phyloP scores from a whole-genome alignment of 192 early-diverging fungal genomes.

The Umbelopsis ramanniana region DNA sequence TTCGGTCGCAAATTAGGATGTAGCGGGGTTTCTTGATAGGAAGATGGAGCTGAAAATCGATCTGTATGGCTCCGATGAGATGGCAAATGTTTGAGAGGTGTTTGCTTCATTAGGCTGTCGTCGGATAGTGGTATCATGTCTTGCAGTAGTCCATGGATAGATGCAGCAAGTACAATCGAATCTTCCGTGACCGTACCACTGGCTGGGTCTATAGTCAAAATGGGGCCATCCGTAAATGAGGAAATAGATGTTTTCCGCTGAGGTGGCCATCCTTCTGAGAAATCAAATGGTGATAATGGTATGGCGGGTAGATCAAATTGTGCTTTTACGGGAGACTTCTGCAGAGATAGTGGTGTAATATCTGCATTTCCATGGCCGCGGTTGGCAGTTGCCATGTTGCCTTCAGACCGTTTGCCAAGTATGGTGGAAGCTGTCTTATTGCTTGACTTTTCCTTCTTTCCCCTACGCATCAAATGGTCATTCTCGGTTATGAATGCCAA shows the following conservation, averaged over 20 bases:
- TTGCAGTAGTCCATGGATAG: background rate
- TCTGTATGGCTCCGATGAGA: background rate
- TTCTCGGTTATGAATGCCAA: slow-evolving; percentile 16
- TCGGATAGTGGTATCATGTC: background rate
- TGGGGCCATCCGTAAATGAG: background rate
- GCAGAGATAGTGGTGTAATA: background rate
- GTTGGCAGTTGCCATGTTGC: background rate
- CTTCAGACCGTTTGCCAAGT: background rate
- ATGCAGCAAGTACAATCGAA: background rate
- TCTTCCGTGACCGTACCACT: background rate
- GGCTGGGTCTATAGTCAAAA: background rate
- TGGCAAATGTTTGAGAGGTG: background rate
- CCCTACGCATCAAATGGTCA: slow-evolving; percentile 2
- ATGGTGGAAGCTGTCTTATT: background rate
- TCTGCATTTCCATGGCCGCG: background rate
- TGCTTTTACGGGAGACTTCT: background rate
- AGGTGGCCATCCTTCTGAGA: slow-evolving; percentile 20
- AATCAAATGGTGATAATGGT: slow-evolving; percentile 31
- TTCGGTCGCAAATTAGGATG: background rate
- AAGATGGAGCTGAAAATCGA: slow-evolving; percentile 8
- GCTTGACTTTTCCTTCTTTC: slow-evolving; percentile 18
- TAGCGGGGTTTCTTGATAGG: background rate
- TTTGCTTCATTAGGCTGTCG: background rate
- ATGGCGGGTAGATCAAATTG: slow-evolving; percentile 28
- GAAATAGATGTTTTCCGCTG: background rate